A percentile compares a stretch with the other conserved stretches of the same genome.
Conservation (phyloP, 805 yeast genomes). For the Ogataea ganodermae region DNA sequence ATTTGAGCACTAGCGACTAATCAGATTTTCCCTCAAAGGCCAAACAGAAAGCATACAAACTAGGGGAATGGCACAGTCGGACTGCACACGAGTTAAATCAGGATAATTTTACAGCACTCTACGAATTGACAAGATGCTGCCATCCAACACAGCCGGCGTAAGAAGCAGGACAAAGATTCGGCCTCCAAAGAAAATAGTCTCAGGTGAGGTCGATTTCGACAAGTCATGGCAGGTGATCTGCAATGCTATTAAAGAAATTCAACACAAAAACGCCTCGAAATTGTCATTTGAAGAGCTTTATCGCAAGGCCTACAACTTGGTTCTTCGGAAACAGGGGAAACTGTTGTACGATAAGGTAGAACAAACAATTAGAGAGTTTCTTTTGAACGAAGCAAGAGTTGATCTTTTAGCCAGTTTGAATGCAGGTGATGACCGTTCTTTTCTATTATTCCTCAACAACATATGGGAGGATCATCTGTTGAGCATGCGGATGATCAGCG, state of each 20-base stretch:
- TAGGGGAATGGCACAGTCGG: not conserved
- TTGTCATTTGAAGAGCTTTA: conserved; percentile 83
- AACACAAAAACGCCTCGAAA: conserved; percentile 66
- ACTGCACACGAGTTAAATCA: not conserved
- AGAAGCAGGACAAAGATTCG: conserved; percentile 58
- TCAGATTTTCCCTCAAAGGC: not conserved
- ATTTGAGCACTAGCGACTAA: not conserved
- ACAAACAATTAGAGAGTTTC: conserved; percentile 46
- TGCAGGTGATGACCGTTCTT: conserved; percentile 26
- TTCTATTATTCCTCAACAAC: conserved; percentile 36
- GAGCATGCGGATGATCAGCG: conserved; percentile 76
- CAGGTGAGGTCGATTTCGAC: conserved; percentile 54
- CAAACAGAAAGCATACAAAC: not conserved
- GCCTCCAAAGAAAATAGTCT: conserved; percentile 57
- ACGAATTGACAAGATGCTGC: conserved; percentile 15
- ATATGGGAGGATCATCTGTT: conserved; percentile 75
- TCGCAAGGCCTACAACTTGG: conserved; percentile 74
- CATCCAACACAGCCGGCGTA: conserved; percentile 30
- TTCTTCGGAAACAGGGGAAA: conserved; percentile 67
- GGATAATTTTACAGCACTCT: not conserved
- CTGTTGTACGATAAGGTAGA: conserved; percentile 63
- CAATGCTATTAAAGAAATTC: conserved; percentile 71
- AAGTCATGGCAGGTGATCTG: conserved; percentile 66
- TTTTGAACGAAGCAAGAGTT: conserved; percentile 35
- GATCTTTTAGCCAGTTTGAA: conserved; percentile 18